These are phyloP conservation scores for Diplogelasinospora grovesii DNA, from an alignment of 495 filamentous ascomycete genomes.

Conservation along the genomic window DNA sequence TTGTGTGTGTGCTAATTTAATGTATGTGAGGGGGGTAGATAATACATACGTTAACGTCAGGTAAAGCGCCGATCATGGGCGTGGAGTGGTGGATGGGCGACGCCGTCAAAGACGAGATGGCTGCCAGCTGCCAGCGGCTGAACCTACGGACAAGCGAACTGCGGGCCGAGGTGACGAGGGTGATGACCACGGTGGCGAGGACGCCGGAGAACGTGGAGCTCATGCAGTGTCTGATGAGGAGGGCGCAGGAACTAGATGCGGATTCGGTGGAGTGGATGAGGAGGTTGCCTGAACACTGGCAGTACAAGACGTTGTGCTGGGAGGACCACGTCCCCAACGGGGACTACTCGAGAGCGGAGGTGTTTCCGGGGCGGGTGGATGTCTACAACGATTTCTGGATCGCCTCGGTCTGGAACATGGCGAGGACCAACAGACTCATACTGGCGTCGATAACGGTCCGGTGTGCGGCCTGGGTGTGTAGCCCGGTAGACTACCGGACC, in stretches of 20 bases:
- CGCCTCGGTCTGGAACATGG: conserved; percentile 40
- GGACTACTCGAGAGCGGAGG: no score
- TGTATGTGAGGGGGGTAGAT: no score
- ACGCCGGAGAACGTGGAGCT: conserved; percentile 26
- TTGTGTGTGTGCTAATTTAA: no score
- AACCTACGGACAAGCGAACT: conserved; percentile 41
- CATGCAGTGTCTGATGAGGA: conserved; percentile 35
- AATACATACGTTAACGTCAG: conserved; percentile 39
- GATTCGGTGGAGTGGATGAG: conserved; percentile 25
- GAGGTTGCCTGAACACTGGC: conserved; percentile 33
- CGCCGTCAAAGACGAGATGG: conserved; percentile 32
- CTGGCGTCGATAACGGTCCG: conserved; percentile 38
- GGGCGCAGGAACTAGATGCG: conserved; percentile 34
- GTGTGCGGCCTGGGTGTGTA: conserved; percentile 45
- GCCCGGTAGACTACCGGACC: conserved; percentile 46
- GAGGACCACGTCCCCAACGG: conserved; percentile 39
- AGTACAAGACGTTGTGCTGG: conserved; percentile 4
- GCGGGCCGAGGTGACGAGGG: conserved; percentile 35
- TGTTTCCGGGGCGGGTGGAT: conserved; percentile 46
- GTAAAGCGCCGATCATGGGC: conserved; percentile 40
- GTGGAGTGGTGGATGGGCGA: conserved; percentile 47
- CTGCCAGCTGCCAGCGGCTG: conserved; percentile 33
- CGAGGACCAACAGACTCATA: conserved; percentile 39
- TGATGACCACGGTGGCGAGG: conserved; percentile 26
- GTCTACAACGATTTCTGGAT: conserved; percentile 46